phyloP scores from a whole-genome alignment of 106 monocot genomes.

The Apostasia shenzhenica region DNA sequence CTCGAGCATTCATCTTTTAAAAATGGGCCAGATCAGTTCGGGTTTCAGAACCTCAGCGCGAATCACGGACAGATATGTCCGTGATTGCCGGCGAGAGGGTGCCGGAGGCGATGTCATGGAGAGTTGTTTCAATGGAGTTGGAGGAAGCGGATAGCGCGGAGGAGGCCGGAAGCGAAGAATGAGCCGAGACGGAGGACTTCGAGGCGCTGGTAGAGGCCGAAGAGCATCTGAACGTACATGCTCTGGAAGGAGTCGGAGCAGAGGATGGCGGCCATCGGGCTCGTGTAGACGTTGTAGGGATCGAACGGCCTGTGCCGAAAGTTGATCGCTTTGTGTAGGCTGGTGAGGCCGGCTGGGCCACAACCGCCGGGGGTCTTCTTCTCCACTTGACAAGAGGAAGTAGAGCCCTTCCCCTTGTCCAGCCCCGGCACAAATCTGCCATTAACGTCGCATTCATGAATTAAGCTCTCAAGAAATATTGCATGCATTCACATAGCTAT shows the following conservation, averaged over 20 bases:
- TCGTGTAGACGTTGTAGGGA: constrained; percentile 54
- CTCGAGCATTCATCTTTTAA: neutral
- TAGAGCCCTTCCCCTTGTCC: constrained; percentile 64
- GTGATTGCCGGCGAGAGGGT: constrained; percentile 23
- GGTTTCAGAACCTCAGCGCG: constrained; percentile 23
- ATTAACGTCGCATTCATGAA: too few relatives aligned
- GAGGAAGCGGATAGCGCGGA: constrained; percentile 64
- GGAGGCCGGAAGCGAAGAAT: constrained; percentile 70
- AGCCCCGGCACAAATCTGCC: constrained; percentile 54
- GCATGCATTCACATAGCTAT: too few relatives aligned
- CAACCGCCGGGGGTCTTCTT: constrained; percentile 51
- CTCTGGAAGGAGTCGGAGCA: constrained; percentile 27
- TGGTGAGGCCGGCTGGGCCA: constrained; percentile 50
- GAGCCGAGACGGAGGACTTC: constrained; percentile 58
- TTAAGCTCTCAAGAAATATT: too few relatives aligned
- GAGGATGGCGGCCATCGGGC: constrained; percentile 43
- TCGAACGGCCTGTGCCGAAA: constrained; percentile 42
- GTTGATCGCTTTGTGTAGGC: constrained; percentile 30
- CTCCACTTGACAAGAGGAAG: constrained; percentile 53
- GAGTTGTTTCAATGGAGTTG: constrained; percentile 46
- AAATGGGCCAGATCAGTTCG: constrained; percentile 9
- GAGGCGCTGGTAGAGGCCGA: constrained; percentile 42
- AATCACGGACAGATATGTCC: constrained; percentile 31
- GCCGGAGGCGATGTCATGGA: constrained; percentile 39
- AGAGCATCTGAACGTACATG: constrained; percentile 42